Percentiles rank a stretch among this genome's conserved stretches.
phyloP scores from a whole-genome alignment of 1,284 basidiomycete species.

The Cryptococcus hybrid region DNA sequence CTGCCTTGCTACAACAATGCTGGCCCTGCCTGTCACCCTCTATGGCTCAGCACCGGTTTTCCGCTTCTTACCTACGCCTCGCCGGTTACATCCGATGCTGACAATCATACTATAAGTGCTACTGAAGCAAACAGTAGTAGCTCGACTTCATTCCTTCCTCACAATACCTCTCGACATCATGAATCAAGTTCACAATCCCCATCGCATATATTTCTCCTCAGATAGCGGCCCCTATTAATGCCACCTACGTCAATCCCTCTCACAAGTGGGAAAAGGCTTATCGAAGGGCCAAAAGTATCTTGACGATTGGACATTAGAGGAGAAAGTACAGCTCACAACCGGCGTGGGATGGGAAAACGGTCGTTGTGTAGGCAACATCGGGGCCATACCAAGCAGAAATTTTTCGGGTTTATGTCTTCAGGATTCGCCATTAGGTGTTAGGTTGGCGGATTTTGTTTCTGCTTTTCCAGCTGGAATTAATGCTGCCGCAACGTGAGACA shows the following conservation, averaged over 20 bases:
- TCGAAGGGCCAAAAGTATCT: slow-evolving; percentile 46
- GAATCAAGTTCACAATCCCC: neutral
- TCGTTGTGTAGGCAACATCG: slow-evolving; percentile 67
- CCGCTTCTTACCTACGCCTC: no score
- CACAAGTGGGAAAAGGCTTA: slow-evolving; percentile 32
- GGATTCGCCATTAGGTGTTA: slow-evolving; percentile 58
- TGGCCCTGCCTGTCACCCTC: no score
- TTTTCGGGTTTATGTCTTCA: slow-evolving; percentile 69
- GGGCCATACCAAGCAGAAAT: slow-evolving; percentile 59
- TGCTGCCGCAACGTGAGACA: slow-evolving; percentile 60
- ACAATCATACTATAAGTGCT: no score
- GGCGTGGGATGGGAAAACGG: slow-evolving; percentile 48
- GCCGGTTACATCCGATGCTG: no score
- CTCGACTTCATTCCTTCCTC: no score
- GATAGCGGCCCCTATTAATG: slow-evolving; percentile 7
- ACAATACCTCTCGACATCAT: neutral
- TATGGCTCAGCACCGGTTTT: no score
- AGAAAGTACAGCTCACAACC: slow-evolving; percentile 53
- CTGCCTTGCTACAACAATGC: no score
- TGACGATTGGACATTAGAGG: slow-evolving; percentile 49
- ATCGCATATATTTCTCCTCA: slow-evolving; percentile 9
- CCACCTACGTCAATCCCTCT: slow-evolving; percentile 6
- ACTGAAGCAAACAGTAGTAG: no score
- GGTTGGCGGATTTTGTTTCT: slow-evolving; percentile 61
- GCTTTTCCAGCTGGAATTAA: slow-evolving; percentile 74